Percentiles rank a stretch among this genome's conserved stretches.
phyloP scores from a whole-genome alignment of 176 grass and related monocot species.

The Zea mays region Zm-B73-REFERENCE-NAM-5.0 NC_050099.1:123171001-123171500 shows the following conservation, averaged over 20 bases:
- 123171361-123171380: too few species aligned
- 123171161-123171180: conserved; percentile 53
- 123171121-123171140: conserved; percentile 35
- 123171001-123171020: conserved; percentile 35
- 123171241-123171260: conserved; percentile 50
- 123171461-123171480: too few species aligned
- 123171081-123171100: conserved; percentile 32
- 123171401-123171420: too few species aligned
- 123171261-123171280: conserved; percentile 44
- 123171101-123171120: conserved; percentile 49
- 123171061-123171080: conserved; percentile 42
- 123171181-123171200: conserved; percentile 35
- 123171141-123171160: conserved; percentile 42
- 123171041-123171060: conserved; percentile 51
- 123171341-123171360: conserved; percentile 35
- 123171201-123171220: conserved; percentile 36
- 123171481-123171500: too few species aligned
- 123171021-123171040: conserved; percentile 60
- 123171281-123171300: conserved; percentile 33
- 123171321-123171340: conserved; percentile 45
- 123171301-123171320: conserved; percentile 42
- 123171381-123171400: too few species aligned
- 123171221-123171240: conserved; percentile 50
- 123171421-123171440: too few species aligned
- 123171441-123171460: too few species aligned